A percentile compares a stretch with the other conserved stretches of the same genome.
phyloP scores from a whole-genome alignment of 495 filamentous ascomycete species.

The Neohortaea acidophila region DNA sequence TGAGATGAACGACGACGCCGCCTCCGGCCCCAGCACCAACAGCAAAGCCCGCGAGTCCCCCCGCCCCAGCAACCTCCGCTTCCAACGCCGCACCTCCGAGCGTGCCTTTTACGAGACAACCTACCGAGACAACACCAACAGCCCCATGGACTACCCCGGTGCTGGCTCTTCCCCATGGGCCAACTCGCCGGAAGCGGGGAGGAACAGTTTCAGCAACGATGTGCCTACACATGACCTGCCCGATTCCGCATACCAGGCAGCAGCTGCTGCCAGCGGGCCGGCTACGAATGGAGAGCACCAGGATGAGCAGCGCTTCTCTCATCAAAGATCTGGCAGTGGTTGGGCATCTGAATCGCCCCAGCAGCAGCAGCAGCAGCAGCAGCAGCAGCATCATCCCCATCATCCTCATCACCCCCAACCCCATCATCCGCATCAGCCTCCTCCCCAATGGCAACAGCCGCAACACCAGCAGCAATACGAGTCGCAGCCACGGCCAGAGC shows the following conservation, averaged over 20 bases:
- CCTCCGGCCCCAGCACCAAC: conserved; percentile 5
- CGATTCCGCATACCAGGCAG: conserved; percentile 7
- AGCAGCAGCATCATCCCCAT: conserved; percentile 10
- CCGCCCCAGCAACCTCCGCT: conserved; percentile 11
- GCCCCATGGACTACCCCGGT: conserved; percentile 14
- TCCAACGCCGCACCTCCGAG: conserved; percentile 15
- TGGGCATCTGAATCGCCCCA: too few species aligned
- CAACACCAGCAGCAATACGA: conserved; percentile 13
- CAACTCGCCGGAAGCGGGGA: conserved; percentile 11
- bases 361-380: conserved; percentile 16
- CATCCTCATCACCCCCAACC: too few species aligned
- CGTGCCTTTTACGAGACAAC: conserved; percentile 14
- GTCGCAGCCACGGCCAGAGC: conserved; percentile 1
- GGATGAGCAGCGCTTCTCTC: neutral
- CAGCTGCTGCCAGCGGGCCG: neutral
- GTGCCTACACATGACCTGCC: conserved; percentile 8
- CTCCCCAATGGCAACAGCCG: neutral
- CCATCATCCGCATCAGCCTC: neutral
- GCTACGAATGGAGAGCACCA: conserved; percentile 3
- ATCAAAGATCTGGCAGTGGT: neutral
- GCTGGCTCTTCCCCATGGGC: conserved; percentile 13
- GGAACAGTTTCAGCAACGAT: conserved; percentile 14
- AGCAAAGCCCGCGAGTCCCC: conserved; percentile 5
- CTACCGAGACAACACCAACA: conserved; percentile 10
- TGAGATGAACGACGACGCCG: neutral